Conservation (phyloP, 352 stramenopile genomes). For the Globisporangium acanthophoron region DNA sequence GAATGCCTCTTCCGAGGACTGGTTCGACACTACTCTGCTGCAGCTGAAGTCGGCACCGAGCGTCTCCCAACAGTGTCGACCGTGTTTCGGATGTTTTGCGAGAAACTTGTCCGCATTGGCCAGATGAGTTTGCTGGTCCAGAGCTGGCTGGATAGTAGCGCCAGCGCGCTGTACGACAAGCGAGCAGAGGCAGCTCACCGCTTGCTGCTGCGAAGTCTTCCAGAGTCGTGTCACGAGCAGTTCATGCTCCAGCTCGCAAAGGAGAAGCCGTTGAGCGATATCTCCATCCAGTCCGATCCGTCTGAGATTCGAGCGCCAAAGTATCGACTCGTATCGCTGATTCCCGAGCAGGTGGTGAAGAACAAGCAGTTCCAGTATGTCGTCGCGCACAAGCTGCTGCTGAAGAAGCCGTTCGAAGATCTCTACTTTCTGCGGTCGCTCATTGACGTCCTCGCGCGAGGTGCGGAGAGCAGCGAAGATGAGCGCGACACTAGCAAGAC, state of each 20-base stretch:
- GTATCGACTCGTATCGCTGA: conserved; percentile 41
- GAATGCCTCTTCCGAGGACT: conserved; percentile 33
- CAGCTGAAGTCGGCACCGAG: background rate
- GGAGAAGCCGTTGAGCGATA: background rate
- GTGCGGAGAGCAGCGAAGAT: background rate
- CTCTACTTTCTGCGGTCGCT: conserved; percentile 47
- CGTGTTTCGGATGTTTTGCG: conserved; percentile 50
- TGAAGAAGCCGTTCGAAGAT: conserved; percentile 40
- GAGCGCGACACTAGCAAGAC: background rate
- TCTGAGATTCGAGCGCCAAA: conserved; percentile 19
- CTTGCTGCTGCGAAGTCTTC: conserved; percentile 36
- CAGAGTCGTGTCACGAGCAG: conserved; percentile 41
- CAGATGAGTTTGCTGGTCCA: conserved; percentile 36
- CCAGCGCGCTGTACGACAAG: conserved; percentile 15
- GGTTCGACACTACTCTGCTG: conserved; percentile 1
- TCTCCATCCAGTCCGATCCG: background rate
- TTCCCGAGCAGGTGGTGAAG: conserved; percentile 25
- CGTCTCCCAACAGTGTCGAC: conserved; percentile 3
- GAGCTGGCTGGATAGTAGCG: conserved; percentile 29
- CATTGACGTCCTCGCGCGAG: conserved; percentile 27
- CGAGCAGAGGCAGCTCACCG: conserved; percentile 13
- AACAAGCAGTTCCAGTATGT: conserved; percentile 65
- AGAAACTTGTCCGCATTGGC: conserved; percentile 59
- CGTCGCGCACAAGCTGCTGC: conserved; percentile 54
- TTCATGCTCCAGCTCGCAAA: conserved; percentile 41